These are phyloP conservation scores for Lachancea kluyveri DNA, from an alignment of 805 yeast genomes.

Conservation along the genomic window DNA sequence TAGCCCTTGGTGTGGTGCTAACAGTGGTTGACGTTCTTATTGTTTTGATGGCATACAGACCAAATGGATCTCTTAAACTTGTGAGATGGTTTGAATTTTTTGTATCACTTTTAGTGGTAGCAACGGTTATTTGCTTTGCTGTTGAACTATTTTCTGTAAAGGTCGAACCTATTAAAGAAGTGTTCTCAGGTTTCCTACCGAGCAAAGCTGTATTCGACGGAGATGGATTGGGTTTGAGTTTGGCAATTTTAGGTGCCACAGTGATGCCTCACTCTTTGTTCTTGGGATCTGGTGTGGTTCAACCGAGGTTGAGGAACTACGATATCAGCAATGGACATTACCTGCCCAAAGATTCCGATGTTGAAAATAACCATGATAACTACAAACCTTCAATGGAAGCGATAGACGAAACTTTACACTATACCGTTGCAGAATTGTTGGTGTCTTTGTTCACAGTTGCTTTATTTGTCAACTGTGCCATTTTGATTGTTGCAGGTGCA, in stretches of 20 bases:
- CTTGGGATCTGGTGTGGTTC: slow-evolving; percentile 84
- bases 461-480: slow-evolving; percentile 82
- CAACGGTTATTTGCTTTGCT: slow-evolving; percentile 81
- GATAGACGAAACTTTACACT: slow-evolving; percentile 71
- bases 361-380: slow-evolving; percentile 32
- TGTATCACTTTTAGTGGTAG: slow-evolving; percentile 70
- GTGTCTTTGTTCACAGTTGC: slow-evolving; percentile 86
- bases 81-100: slow-evolving; percentile 76
- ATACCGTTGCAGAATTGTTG: slow-evolving; percentile 75
- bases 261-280: slow-evolving; percentile 93
- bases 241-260: slow-evolving; percentile 89
- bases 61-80: slow-evolving; percentile 71
- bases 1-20: slow-evolving; percentile 74
- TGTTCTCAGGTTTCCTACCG: slow-evolving; percentile 65
- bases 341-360: slow-evolving; percentile 33
- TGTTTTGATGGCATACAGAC: slow-evolving; percentile 81
- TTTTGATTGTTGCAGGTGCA: slow-evolving; percentile 88
- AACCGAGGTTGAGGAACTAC: slow-evolving; percentile 73
- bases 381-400: slow-evolving; percentile 82
- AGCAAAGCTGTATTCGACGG: slow-evolving; percentile 43
- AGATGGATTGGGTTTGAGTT: slow-evolving; percentile 66
- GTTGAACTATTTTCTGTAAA: slow-evolving; percentile 71
- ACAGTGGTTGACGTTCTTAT: slow-evolving; percentile 83
- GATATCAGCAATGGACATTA: slow-evolving; percentile 65
- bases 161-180: slow-evolving; percentile 45